A percentile compares a stretch with the other conserved stretches of the same genome.
Evolutionary conservation across 1,139 yeast species (phyloP).

Genomic region (Tardiomyces digboiensis): DNA sequence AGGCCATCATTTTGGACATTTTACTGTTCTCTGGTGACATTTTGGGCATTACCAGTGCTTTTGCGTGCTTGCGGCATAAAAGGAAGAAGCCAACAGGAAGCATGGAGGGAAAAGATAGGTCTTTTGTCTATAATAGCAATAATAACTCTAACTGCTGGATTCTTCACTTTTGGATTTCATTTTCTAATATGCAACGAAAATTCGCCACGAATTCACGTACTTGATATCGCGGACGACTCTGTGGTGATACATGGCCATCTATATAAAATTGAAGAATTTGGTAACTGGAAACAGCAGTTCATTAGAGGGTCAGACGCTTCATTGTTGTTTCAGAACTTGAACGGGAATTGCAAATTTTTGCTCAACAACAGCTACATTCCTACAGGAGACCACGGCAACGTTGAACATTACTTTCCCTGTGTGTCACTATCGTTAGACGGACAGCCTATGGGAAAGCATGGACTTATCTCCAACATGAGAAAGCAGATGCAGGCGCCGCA

Average conservation of each 20-base stretch:
- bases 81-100: conserved; percentile 65
- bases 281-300: conserved; percentile 19
- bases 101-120: conserved; percentile 91
- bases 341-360: conserved; percentile 70
- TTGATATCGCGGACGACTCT: conserved; percentile 46
- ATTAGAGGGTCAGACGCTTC: conserved; percentile 77
- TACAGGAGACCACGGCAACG: conserved; percentile 34
- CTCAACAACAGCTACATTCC: conserved; percentile 18
- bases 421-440: conserved; percentile 18
- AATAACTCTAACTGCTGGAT: conserved; percentile 66
- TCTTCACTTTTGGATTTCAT: conserved; percentile 78
- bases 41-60: conserved; percentile 84
- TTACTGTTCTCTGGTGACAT: conserved; percentile 65
- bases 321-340: conserved; percentile 76
- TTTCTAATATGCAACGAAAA: conserved; percentile 53
- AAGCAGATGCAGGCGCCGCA: neutral
- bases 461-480: neutral
- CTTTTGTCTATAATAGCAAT: conserved; percentile 57
- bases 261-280: conserved; percentile 42
- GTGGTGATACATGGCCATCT: conserved; percentile 72
- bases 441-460: neutral
- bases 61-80: conserved; percentile 60
- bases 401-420: conserved; percentile 92
- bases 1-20: conserved; percentile 66
- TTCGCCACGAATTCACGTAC: conserved; percentile 40